phyloP scores from a whole-genome alignment of 1,139 yeast genomes.

The Yamadazyma sp. region DNA sequence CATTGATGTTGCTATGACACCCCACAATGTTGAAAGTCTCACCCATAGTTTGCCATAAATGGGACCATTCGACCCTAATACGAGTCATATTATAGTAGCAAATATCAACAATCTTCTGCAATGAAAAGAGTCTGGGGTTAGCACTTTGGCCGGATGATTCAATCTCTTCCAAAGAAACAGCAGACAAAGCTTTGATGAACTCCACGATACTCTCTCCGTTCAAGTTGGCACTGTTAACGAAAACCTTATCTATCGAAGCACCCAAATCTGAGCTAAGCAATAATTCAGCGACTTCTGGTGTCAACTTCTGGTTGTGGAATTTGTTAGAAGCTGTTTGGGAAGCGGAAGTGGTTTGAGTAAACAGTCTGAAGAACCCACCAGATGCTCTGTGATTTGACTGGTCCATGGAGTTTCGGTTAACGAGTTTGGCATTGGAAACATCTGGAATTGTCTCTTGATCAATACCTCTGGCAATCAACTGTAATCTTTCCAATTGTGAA shows the following conservation, averaged over 20 bases:
- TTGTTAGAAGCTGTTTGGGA: constrained; percentile 45
- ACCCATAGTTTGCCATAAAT: constrained; percentile 92
- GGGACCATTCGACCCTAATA: constrained; percentile 95
- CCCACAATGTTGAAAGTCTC: constrained; percentile 85
- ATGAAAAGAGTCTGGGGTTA: constrained; percentile 86
- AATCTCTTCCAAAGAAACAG: constrained; percentile 87
- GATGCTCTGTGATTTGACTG: constrained; percentile 43
- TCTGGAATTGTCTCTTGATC: constrained; percentile 87
- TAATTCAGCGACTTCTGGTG: constrained; percentile 42
- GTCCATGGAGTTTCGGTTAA: constrained; percentile 59
- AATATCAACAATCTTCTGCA: constrained; percentile 94
- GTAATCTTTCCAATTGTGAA: constrained; percentile 89
- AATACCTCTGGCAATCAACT: constrained; percentile 84
- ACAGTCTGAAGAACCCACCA: constrained; percentile 50
- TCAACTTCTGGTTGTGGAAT: constrained; percentile 45
- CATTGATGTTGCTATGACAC: constrained; percentile 70
- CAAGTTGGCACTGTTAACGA: constrained; percentile 77
- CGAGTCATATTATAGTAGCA: constrained; percentile 97
- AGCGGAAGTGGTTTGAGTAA: constrained; percentile 28
- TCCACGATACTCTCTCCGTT: constrained; percentile 82
- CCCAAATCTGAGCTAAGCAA: constrained; percentile 75
- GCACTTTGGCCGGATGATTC: constrained; percentile 80
- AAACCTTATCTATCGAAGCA: constrained; percentile 83
- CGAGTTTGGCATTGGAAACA: constrained; percentile 70
- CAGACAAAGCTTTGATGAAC: constrained; percentile 83